Evolutionary conservation across 257 asterid species (phyloP), one percentile per base, ranked within the genome.

Genomic region (Solanum pennellii): DNA sequence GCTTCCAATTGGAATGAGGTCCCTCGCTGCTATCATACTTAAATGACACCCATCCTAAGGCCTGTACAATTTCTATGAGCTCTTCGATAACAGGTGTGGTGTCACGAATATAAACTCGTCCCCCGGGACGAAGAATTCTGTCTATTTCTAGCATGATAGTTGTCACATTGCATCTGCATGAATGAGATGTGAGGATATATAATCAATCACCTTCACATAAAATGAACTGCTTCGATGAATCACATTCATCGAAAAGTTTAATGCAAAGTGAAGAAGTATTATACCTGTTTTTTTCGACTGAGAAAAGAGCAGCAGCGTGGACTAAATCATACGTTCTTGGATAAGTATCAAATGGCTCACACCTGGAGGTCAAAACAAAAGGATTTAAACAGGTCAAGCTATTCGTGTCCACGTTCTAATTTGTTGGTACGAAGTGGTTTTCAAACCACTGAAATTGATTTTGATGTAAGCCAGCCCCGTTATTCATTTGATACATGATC

Each of bases 101-200:
- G 90, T 94, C 96, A 1, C 92, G 96, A 14, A 94, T 93, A 88
- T 92, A 94, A 60, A 72, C 98, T 11, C 91, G 93, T 25, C 98
- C 97, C 12, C 94, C 95, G 3, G 97, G 96, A 87, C 97, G 89
- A 23, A 94, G 90, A 69, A 94, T 92, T 52, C 98, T 92, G 47
- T 94, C 95, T 94, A 94, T 94, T 89, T 94, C 98, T 83, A 94
- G 90, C 95, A 94, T 91, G 60, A 94, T 94, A 87, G 39, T 92
- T 10, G 95, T 86, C 49, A 91, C 90, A 59, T 93, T 93, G 89
- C 98, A 93, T 88, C 96, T 93, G 87, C 60, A 66, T 44, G 31
- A 31, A 23, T 72, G 59, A 25, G 41, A 33, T 39, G 21, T 44
- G 65, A 14, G 31, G 33, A 39, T 18, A 20, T 35, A 35, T 42